Evolutionary conservation across 1,284 basidiomycete species (phyloP).

Genomic region (Ustilago sp.): DNA sequence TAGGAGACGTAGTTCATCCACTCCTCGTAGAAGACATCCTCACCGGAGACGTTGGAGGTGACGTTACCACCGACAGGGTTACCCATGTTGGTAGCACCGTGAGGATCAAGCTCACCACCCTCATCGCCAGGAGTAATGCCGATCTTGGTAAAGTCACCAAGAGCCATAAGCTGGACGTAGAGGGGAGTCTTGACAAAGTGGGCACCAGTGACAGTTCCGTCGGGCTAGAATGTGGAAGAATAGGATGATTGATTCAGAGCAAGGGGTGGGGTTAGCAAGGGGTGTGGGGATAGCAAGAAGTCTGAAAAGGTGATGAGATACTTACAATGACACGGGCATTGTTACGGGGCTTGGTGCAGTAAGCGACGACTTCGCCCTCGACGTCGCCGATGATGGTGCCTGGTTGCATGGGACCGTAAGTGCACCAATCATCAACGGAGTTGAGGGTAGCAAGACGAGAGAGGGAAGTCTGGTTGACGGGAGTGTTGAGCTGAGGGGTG

Average conservation of each 20-base stretch:
- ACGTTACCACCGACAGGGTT: constrained; percentile 74
- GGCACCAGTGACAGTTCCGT: constrained; percentile 64
- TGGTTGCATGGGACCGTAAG: constrained; percentile 69
- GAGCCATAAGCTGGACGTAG: constrained; percentile 72
- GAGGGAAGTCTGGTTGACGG: constrained; percentile 64
- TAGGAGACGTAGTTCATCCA: constrained; percentile 71
- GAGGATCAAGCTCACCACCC: constrained; percentile 68
- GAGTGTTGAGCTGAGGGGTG: constrained; percentile 56
- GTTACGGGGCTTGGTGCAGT: constrained; percentile 75
- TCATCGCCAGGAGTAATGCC: constrained; percentile 51
- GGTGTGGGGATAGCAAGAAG: not conserved
- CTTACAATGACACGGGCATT: constrained; percentile 66
- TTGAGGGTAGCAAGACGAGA: constrained; percentile 61
- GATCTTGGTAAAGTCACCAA: constrained; percentile 69
- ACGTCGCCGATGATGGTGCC: constrained; percentile 74
- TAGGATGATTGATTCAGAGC: not conserved
- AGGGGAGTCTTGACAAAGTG: constrained; percentile 67
- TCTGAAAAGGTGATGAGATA: not conserved
- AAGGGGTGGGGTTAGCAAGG: not conserved
- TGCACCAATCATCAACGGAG: constrained; percentile 67
- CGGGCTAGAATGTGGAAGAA: constrained; percentile 35
- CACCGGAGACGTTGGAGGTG: constrained; percentile 72
- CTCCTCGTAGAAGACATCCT: constrained; percentile 72
- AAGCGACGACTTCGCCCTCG: constrained; percentile 78
- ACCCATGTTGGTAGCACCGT: constrained; percentile 69